Evolutionary conservation across 352 stramenopile genomes (phyloP), one percentile per base, ranked within the genome.

Genomic region (Phytophthora chlamydospora): DNA sequence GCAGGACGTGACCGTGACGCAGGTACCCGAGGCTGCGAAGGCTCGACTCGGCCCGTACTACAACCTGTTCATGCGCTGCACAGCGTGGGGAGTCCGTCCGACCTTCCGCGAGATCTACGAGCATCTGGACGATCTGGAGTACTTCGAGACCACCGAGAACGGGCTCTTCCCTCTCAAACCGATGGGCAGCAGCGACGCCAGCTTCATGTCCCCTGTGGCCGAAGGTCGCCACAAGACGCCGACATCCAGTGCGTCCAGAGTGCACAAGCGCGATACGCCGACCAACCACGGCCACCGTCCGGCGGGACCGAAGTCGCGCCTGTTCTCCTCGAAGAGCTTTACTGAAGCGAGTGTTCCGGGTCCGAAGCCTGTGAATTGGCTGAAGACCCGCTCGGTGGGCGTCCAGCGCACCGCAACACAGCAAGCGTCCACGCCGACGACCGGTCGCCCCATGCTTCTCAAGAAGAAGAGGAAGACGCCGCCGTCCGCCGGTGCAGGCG

Each of bases 21-120:
- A 78, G 24, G 62, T 95, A 0, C 78, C 83, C 0, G 77, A 91
- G 0, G 57, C 62, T 21, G 80, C 81, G 7, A 87, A 81, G 52
- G 57, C 74, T 29, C 71, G 71, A 14, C 64, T 95, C 0, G 85
- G 85, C 17, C 76, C 82, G 9, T 95, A 87, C 65, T 85, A 82
- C 39, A 73, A 67, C 0, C 57, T 95, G 19, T 95, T 95, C 49
- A 67, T 85, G 65, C 79, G 84, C 9, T 95, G 85, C 47, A 85
- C 79, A 14, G 82, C 62, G 3, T 95, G 85, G 85, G 85, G 83
- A 29, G 83, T 95, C 29, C 83, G 85, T 32, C 85, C 85, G 31
- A 79, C 82, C 0, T 95, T 95, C 71, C 78, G 77, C 17, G 80
- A 89, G 60, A 92, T 95, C 50, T 80, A 83, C 49, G 83, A 91